Evolutionary conservation across 495 filamentous ascomycete genomes (phyloP).

Genomic region (Xylaria bambusicola): DNA sequence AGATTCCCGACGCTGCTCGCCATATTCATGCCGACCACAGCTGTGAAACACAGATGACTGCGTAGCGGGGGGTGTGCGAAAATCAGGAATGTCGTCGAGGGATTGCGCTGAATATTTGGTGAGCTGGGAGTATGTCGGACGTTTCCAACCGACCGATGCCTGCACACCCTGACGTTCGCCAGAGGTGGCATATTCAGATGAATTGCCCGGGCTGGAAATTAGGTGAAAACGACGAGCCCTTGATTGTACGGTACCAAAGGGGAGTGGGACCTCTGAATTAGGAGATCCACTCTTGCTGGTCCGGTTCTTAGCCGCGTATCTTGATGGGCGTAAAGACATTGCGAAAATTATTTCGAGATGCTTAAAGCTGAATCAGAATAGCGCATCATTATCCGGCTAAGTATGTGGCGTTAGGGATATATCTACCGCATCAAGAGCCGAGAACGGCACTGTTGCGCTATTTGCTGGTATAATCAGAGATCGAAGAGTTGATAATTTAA

Average conservation of each 20-base stretch:
- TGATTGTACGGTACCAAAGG: slow-evolving; percentile 26
- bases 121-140: slow-evolving; percentile 11
- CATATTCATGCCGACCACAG: slow-evolving; percentile 11
- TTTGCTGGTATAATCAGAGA: background rate
- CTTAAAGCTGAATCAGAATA: background rate
- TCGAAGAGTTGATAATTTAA: background rate
- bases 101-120: background rate
- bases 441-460: background rate
- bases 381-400: background rate
- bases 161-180: slow-evolving; percentile 25
- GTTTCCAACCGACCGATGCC: slow-evolving; percentile 25
- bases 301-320: background rate
- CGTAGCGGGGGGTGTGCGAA: slow-evolving; percentile 19
- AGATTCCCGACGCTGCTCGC: slow-evolving; percentile 10
- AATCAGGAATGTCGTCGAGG: slow-evolving; percentile 3
- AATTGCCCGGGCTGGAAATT: slow-evolving; percentile 13
- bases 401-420: slow-evolving; percentile 1
- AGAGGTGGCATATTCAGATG: slow-evolving; percentile 21
- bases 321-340: background rate
- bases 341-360: background rate
- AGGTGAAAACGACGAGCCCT: slow-evolving; percentile 20
- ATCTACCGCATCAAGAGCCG: background rate
- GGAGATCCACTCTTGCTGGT: slow-evolving; percentile 2
- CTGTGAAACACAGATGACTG: slow-evolving; percentile 12
- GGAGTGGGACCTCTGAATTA: slow-evolving; percentile 16